phyloP scores from a whole-genome alignment of 1,139 yeast species.

The Geotrichum restrictum region DNA sequence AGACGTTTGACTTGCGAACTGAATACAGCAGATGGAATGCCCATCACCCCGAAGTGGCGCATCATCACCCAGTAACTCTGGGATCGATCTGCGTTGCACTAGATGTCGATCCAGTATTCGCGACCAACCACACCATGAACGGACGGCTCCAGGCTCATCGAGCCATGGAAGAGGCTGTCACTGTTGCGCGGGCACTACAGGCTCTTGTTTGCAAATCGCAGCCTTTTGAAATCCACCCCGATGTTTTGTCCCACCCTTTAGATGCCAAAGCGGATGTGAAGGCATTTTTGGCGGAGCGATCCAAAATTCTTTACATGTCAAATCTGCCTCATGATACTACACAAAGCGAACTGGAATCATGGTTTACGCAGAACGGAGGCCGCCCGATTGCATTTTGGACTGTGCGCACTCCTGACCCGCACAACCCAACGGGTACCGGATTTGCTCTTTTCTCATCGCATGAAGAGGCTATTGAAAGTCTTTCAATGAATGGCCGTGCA shows the following conservation, averaged over 20 bases:
- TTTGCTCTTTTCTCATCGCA: constrained; percentile 82
- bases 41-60: constrained; percentile 57
- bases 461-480: constrained; percentile 77
- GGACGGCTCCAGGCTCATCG: constrained; percentile 35
- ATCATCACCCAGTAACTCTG: constrained; percentile 50
- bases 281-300: constrained; percentile 65
- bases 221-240: constrained; percentile 51
- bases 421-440: constrained; percentile 56
- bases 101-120: constrained; percentile 45
- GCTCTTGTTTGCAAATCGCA: constrained; percentile 54
- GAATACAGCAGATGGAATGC: constrained; percentile 73
- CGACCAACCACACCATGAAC: constrained; percentile 19
- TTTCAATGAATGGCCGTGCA: constrained; percentile 74
- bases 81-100: constrained; percentile 56
- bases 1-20: constrained; percentile 67
- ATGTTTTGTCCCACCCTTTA: constrained; percentile 66
- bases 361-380: constrained; percentile 86
- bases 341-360: constrained; percentile 82
- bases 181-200: constrained; percentile 46
- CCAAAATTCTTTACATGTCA: constrained; percentile 71
- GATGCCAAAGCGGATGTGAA: constrained; percentile 69
- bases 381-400: constrained; percentile 91
- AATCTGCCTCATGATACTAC: constrained; percentile 83
- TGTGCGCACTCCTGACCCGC: constrained; percentile 55
- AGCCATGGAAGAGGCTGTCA: constrained; percentile 43